Evolutionary conservation across 1,139 yeast genomes (phyloP), one percentile per base, ranked within the genome.

Genomic region (Lodderomyces metapsilosis): DNA sequence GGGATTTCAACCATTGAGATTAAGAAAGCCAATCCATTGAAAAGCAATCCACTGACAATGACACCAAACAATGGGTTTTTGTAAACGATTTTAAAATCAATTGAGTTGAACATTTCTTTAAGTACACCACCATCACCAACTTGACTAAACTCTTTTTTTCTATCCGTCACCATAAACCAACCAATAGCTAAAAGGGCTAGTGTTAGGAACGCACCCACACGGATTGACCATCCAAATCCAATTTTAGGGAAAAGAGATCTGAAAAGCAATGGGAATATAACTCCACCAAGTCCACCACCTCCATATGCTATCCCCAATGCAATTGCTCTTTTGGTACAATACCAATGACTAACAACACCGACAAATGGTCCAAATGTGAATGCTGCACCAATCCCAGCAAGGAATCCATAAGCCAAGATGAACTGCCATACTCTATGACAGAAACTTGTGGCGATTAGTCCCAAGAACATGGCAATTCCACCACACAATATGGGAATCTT

Each of bases 221-320:
- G 44, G 3, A 62, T 52, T 3, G 64, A 43, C 67, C 68, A 62
- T 1, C 60, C 63, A 43, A 57, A 62, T 3, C 68, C 68, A 10
- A 62, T 40, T 41, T 52, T 50, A 12, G 55, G 53, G 34, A 57
- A 56, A 28, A 62, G 50, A 21, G 49, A 41, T 15, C 55, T 38
- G 35, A 59, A 55, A 39, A 59, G 49, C 12, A 61, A 43, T 4
- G 67, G 68, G 30, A 54, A 52, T 9, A 56, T 45, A 3, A 61
- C 54, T 0, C 68, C 68, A 2, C 66, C 66, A n/a, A 61, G 25
- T 4, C 60, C 62, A 20, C 66, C 63, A 1, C 66, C 66, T 12
- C 58, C 52, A 40, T 59, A 59, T 3, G 59, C 57, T 0, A 51
- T 16, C 2, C 66, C 65, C 25, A 59, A 52, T 4, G 62, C 64